phyloP scores from a whole-genome alignment of 2,329 filamentous ascomycete genomes.

The Didymella pomorum region DNA sequence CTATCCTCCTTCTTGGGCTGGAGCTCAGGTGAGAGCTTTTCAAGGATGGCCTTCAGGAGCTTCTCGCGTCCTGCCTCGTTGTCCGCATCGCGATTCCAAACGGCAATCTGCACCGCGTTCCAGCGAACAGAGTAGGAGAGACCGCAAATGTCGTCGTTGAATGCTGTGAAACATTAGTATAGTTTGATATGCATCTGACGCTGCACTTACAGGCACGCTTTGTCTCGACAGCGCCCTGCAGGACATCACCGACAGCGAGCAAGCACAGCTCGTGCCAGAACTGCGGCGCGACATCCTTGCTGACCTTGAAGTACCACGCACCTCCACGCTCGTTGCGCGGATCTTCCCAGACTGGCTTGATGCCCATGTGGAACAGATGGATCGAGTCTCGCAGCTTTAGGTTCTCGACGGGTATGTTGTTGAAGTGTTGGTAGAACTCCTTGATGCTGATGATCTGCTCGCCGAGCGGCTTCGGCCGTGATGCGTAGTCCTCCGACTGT shows the following conservation, averaged over 20 bases:
- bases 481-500: conserved; percentile 52
- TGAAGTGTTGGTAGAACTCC: conserved; percentile 61
- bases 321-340: conserved; percentile 85
- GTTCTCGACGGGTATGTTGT: conserved; percentile 79
- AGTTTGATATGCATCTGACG: too few species aligned
- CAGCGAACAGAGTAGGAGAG: conserved; percentile 87
- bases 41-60: conserved; percentile 75
- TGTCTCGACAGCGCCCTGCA: conserved; percentile 74
- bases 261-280: conserved; percentile 85
- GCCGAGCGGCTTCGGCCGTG: conserved; percentile 55
- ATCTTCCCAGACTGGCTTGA: conserved; percentile 87
- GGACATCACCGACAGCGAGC: conserved; percentile 81
- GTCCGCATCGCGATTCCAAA: conserved; percentile 91
- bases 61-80: conserved; percentile 81
- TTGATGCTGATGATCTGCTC: conserved; percentile 57
- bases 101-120: conserved; percentile 85
- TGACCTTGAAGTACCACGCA: conserved; percentile 90
- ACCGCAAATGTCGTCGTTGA: conserved; percentile 84
- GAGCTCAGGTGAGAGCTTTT: conserved; percentile 76
- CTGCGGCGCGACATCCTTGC: conserved; percentile 73
- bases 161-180: conserved; percentile 37
- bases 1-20: conserved; percentile 68
- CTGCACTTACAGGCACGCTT: conserved; percentile 63
- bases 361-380: conserved; percentile 82
- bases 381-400: conserved; percentile 72